A percentile compares a stretch with the other conserved stretches of the same genome.
Conservation (phyloP, 208 protist genomes). For the Spongospora subterranea region DNA sequence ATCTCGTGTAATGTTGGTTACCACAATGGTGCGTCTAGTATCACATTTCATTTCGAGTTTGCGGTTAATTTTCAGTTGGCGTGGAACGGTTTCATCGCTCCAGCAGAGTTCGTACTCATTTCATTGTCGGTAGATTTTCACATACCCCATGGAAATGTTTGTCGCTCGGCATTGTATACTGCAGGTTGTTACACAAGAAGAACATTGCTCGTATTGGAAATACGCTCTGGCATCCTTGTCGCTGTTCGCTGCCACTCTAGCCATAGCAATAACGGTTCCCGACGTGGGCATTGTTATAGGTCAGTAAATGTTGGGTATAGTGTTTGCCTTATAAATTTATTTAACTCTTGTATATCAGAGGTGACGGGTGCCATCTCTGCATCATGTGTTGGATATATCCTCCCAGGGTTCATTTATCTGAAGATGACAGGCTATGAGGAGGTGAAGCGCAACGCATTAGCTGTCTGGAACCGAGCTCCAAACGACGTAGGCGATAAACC, state of each 20-base stretch:
- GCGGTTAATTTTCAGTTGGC: too few species aligned
- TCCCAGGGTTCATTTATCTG: conserved; percentile 22
- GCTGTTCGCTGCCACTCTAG: neutral
- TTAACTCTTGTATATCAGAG: neutral
- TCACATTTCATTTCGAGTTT: too few species aligned
- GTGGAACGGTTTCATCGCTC: neutral
- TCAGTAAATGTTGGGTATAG: neutral
- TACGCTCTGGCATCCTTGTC: neutral
- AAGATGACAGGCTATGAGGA: neutral
- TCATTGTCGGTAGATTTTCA: neutral
- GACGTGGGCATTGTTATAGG: conserved; percentile 25
- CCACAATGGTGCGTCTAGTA: neutral
- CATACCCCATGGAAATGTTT: conserved; percentile 50
- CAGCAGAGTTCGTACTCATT: neutral
- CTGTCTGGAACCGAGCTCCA: neutral
- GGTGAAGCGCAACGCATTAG: neutral
- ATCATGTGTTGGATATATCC: conserved; percentile 24
- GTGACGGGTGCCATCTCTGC: neutral
- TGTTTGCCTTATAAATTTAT: neutral
- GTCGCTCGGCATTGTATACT: conserved; percentile 48
- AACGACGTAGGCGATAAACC: neutral
- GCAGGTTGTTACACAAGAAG: neutral
- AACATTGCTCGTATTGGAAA: neutral
- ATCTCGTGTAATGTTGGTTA: neutral
- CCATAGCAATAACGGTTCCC: neutral